A percentile compares a stretch with the other conserved stretches of the same genome.
Evolutionary conservation across 2,329 filamentous ascomycete genomes (phyloP).

Genomic region (Verticillium longisporum): DNA sequence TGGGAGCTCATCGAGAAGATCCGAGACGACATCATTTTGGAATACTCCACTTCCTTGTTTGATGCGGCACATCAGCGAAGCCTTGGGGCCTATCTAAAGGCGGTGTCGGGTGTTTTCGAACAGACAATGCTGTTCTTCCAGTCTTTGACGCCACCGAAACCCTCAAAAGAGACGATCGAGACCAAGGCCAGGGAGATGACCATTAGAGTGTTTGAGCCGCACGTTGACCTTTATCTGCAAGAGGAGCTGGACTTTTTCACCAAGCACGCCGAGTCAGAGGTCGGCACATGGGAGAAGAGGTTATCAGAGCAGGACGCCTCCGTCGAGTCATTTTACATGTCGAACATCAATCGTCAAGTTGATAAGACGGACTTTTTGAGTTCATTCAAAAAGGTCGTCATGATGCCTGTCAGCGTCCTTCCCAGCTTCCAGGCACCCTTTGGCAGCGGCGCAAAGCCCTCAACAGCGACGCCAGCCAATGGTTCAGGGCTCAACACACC

Average conservation of each 20-base stretch:
- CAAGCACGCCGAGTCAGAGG: constrained; percentile 66
- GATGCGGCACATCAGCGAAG: constrained; percentile 78
- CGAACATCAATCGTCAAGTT: constrained; percentile 85
- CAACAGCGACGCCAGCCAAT: constrained; percentile 17
- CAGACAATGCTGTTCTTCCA: constrained; percentile 74
- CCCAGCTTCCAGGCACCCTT: constrained; percentile 52
- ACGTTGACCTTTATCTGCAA: constrained; percentile 87
- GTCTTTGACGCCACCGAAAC: constrained; percentile 61
- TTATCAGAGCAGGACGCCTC: constrained; percentile 85
- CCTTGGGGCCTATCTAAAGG: constrained; percentile 72
- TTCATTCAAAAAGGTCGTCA: constrained; percentile 97
- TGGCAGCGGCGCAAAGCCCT: constrained; percentile 28
- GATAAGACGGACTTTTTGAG: constrained; percentile 95
- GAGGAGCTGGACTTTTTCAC: constrained; percentile 88
- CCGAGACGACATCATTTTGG: constrained; percentile 75
- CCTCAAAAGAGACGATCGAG: constrained; percentile 51
- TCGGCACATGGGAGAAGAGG: constrained; percentile 84
- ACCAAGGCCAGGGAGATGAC: constrained; percentile 63
- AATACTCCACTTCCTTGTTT: constrained; percentile 79
- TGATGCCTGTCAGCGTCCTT: constrained; percentile 94
- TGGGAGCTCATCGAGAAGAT: constrained; percentile 76
- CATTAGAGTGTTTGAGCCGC: constrained; percentile 75
- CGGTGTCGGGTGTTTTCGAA: constrained; percentile 80
- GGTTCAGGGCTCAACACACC: constrained; percentile 21
- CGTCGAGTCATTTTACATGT: constrained; percentile 92